A percentile compares a stretch with the other conserved stretches of the same genome.
phyloP scores from a whole-genome alignment of 495 filamentous ascomycete genomes.

The Penicillium turbatum region DNA sequence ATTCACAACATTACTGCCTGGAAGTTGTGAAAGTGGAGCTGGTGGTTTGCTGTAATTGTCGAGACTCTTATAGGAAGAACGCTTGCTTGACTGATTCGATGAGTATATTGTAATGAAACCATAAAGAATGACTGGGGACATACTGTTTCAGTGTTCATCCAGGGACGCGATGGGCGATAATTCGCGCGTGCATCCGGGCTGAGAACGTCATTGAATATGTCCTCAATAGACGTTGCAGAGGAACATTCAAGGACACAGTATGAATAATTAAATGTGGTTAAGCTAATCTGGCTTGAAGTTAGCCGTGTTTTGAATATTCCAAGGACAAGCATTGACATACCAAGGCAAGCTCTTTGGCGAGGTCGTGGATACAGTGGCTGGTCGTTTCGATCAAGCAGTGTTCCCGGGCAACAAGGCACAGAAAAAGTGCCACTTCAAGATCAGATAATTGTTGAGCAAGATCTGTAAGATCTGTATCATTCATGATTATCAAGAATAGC shows the following conservation, averaged over 20 bases:
- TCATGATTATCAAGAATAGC: conserved; percentile 46
- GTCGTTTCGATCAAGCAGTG: conserved; percentile 85
- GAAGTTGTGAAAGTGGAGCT: conserved; percentile 16
- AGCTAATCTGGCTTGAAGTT: conserved; percentile 50
- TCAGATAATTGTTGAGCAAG: conserved; percentile 75
- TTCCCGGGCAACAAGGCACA: conserved; percentile 72
- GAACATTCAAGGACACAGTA: conserved; percentile 67
- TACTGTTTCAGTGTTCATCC: conserved; percentile 21
- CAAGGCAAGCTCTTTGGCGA: conserved; percentile 68
- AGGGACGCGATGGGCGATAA: conserved; percentile 16
- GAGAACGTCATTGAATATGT: conserved; percentile 68
- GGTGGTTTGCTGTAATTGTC: conserved; percentile 23
- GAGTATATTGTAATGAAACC: not conserved
- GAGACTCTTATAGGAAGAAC: conserved; percentile 16
- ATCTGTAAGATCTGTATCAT: conserved; percentile 53
- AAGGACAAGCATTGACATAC: conserved; percentile 34
- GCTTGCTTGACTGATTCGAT: conserved; percentile 23
- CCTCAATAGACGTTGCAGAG: conserved; percentile 66
- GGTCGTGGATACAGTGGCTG: conserved; percentile 52
- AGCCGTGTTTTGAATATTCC: conserved; percentile 1
- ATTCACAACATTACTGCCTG: conserved; percentile 60
- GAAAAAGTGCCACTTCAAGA: conserved; percentile 78
- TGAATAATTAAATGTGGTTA: conserved; percentile 66
- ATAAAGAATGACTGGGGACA: not conserved
- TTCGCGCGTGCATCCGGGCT: conserved; percentile 23